These are phyloP conservation scores for Nannochloris sp. DNA, from an alignment of 139 green algal species.

Conservation along the genomic window DNA sequence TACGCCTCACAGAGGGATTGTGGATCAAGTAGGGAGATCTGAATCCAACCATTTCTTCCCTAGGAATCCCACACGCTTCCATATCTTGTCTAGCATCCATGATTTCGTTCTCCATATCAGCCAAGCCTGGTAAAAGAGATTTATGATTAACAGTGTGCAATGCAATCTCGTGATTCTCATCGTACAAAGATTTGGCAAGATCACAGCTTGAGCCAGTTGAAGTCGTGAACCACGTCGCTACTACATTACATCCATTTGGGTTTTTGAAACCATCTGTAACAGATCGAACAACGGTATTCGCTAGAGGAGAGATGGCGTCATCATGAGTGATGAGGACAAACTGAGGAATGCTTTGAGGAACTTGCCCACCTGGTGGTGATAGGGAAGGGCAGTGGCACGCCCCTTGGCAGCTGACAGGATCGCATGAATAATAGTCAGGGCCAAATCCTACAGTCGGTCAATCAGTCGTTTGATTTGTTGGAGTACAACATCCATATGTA, in stretches of 20 bases:
- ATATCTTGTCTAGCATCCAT: conserved; percentile 4
- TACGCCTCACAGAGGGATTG: conserved; percentile 11
- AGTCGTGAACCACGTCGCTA: conserved; percentile 26
- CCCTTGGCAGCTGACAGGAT: conserved; percentile 9
- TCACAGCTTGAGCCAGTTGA: conserved; percentile 16
- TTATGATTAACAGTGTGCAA: conserved; percentile 19
- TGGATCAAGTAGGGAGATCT: conserved; percentile 20
- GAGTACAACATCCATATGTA: too few species aligned
- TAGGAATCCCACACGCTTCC: conserved; percentile 12
- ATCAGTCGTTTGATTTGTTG: too few species aligned
- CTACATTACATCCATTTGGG: conserved; percentile 22
- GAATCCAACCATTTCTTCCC: conserved; percentile 13
- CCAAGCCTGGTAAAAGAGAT: background rate
- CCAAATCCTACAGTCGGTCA: conserved; percentile 4
- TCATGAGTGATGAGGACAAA: conserved; percentile 30
- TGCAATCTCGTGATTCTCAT: conserved; percentile 28
- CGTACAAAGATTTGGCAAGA: conserved; percentile 12
- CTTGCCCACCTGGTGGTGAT: conserved; percentile 13
- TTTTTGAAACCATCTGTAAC: conserved; percentile 26
- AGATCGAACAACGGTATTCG: conserved; percentile 15
- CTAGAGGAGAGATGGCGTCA: conserved; percentile 7
- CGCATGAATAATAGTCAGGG: conserved; percentile 8
- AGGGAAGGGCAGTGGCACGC: conserved; percentile 16
- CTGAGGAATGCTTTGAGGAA: conserved; percentile 8
- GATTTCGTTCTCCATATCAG: conserved; percentile 12